These are phyloP conservation scores for Arctium minus DNA, from an alignment of 129 eudicot species.

Conservation along the genomic window DNA sequence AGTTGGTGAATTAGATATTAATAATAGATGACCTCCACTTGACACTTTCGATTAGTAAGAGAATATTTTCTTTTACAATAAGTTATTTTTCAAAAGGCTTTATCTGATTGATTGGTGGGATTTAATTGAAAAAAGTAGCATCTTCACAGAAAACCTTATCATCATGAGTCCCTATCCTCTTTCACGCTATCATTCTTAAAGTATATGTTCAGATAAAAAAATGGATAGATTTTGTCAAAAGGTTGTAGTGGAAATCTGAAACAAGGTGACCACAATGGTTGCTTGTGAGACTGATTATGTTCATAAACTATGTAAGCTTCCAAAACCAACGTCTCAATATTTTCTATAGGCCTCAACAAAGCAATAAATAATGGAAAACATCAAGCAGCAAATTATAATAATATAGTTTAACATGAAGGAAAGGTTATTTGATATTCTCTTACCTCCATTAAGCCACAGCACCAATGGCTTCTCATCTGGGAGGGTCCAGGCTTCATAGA, in stretches of 20 bases:
- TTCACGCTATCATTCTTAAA: constrained; percentile 17
- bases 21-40: constrained; percentile 22
- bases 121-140: constrained; percentile 12
- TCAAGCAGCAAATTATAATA: neutral
- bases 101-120: constrained; percentile 22
- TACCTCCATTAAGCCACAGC: constrained; percentile 93
- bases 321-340: constrained; percentile 2
- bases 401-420: neutral
- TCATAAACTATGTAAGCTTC: neutral
- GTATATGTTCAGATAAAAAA: constrained; percentile 11
- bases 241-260: constrained; percentile 29
- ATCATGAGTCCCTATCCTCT: constrained; percentile 1
- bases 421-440: constrained; percentile 9
- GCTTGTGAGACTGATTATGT: neutral
- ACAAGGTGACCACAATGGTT: constrained; percentile 15
- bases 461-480: constrained; percentile 81
- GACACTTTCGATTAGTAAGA: constrained; percentile 12
- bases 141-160: constrained; percentile 27
- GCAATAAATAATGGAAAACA: neutral
- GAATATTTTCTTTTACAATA: constrained; percentile 12
- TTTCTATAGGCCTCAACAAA: neutral
- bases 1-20: constrained; percentile 23
- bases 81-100: constrained; percentile 6
- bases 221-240: constrained; percentile 20
- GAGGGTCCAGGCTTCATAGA: constrained; percentile 66